These are phyloP conservation scores for Solanum lignicaule DNA, from an alignment of 257 asterid genomes.

Conservation along the genomic window DNA sequence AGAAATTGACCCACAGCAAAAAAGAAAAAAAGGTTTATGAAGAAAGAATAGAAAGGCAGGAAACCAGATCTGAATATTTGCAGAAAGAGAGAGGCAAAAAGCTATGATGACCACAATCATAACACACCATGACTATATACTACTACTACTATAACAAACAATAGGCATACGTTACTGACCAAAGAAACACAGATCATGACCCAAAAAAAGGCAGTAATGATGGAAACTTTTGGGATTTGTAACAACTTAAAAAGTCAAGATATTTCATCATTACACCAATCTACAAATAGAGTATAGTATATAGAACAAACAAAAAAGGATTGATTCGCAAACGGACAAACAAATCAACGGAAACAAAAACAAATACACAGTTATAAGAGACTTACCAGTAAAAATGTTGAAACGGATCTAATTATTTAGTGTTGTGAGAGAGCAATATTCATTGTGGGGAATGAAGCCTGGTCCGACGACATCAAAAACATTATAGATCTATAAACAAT, in stretches of 20 bases:
- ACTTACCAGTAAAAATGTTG: neutral
- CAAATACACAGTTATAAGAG: neutral
- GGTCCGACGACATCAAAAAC: conserved; percentile 38
- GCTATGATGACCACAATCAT: conserved; percentile 7
- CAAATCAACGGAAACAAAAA: neutral
- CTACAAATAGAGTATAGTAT: neutral
- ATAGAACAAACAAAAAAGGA: neutral
- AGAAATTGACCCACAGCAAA: neutral
- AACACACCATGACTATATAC: neutral
- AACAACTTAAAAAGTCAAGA: conserved; percentile 25
- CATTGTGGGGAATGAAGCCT: conserved; percentile 17
- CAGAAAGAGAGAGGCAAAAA: neutral
- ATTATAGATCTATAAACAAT: conserved; percentile 6
- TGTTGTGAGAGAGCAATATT: conserved; percentile 29
- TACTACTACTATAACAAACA: neutral
- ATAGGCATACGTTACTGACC: neutral
- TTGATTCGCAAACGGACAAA: neutral
- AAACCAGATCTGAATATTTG: conserved; percentile 12
- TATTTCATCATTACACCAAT: conserved; percentile 43
- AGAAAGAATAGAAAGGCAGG: neutral
- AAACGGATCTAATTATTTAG: neutral
- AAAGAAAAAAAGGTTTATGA: neutral
- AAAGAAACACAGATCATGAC: conserved; percentile 21
- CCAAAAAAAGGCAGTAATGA: conserved; percentile 17
- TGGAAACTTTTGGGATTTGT: conserved; percentile 15